Base-by-base conservation (phyloP, 1,284 basidiomycete genomes). In the Tylopilus orsonianus region DNA sequence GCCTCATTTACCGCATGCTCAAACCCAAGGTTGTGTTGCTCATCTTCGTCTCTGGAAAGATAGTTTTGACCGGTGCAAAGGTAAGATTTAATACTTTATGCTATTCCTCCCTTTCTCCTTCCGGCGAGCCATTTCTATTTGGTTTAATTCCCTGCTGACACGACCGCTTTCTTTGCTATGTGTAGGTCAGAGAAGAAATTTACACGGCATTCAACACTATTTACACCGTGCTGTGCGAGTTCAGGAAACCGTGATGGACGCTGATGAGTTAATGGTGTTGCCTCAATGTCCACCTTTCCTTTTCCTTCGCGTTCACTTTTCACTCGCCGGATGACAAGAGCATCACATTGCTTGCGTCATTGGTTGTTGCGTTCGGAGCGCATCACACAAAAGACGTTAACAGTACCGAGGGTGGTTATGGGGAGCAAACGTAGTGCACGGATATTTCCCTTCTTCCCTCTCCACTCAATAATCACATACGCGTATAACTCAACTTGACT, bases 171-270 rank as follows among this genome's bases (percentile, higher is more conserved):
- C 58, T 59, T 66, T 53, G 59, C 62, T 57, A 64, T 56, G 49
- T 60, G 57, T 69, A 94, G 91, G 90, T 97, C 70, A 82, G 97
- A 72, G 95, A 98, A 75, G 97, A 99, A 80, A 99, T 99, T 59
- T 99, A 99, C 70, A 93, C 92, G 49, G 97, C 97, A 33, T 99
- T 99, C 83, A 97, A 97, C 75, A 93, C 93, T 54, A 99, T 99
- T 58, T 97, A 98, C 71, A 93, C 93, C 48, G 93, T 95, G 75
- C 71, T 96, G 55, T 89, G 86, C 75, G 90, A 92, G 66, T 92
- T 92, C 78, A 80, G 87, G 69, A 91, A 91, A 71, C 89, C 88
- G 47, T 90, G 70, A 77, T 57, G 44, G n/a, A n/a, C n/a, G n/a
- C n/a, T n/a, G n/a, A n/a, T n/a, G n/a, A n/a, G n/a, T n/a, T n/a